Percentiles rank a stretch among this genome's conserved stretches.
These are phyloP conservation scores for Curvularia sp. DNA, from an alignment of 2,329 filamentous ascomycete species.

Conservation along the genomic window DNA sequence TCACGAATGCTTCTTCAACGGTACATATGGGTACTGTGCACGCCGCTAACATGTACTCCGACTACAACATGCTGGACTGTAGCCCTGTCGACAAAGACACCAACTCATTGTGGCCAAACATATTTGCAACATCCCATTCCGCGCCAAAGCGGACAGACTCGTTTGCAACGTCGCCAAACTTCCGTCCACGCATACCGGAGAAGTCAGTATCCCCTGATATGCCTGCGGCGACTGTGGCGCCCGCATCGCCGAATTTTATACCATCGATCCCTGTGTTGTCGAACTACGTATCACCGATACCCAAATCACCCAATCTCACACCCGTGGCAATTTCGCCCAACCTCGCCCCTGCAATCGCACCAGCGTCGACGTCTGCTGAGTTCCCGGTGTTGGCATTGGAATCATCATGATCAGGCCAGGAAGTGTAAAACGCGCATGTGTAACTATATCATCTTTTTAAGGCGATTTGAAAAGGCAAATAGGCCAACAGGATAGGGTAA, in stretches of 20 bases:
- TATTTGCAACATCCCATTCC: conserved; percentile 19
- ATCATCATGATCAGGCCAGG: background rate
- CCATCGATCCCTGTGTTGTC: conserved; percentile 4
- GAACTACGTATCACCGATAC: conserved; percentile 9
- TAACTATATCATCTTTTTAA: background rate
- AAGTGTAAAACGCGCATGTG: background rate
- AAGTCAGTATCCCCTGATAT: conserved; percentile 14
- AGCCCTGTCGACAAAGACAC: conserved; percentile 36
- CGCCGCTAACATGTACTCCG: background rate
- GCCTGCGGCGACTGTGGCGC: background rate
- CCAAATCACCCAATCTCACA: conserved; percentile 3
- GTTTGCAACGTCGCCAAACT: conserved; percentile 27
- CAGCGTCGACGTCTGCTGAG: conserved; percentile 2
- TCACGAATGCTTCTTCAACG: conserved; percentile 18
- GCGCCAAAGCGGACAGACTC: conserved; percentile 25
- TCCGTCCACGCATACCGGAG: conserved; percentile 13
- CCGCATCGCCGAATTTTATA: conserved; percentile 17
- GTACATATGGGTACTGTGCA: conserved; percentile 12
- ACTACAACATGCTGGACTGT: conserved; percentile 30
- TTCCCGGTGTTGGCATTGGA: background rate
- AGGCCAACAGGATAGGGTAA: background rate
- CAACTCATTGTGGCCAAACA: conserved; percentile 33
- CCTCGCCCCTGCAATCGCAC: conserved; percentile 9
- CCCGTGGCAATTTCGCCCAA: conserved; percentile 23
- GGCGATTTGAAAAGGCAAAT: background rate